Base-by-base conservation (phyloP, 768 basidiomycete genomes). In the Pilatotrama ljubarskyi region DNA sequence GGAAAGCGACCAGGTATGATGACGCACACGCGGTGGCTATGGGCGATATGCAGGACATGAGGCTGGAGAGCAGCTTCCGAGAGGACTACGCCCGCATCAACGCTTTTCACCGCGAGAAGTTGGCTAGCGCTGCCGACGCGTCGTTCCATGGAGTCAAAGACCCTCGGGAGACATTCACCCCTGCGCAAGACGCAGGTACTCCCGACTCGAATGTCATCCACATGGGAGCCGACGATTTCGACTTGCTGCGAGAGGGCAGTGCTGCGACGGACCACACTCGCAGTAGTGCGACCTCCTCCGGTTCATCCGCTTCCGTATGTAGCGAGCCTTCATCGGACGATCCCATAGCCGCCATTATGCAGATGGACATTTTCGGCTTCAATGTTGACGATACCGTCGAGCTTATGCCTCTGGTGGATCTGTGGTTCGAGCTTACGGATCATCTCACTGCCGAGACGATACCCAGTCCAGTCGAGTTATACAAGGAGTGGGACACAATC, bases 351-450 rank as follows among this genome's bases (percentile, higher is more conserved):
- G 43, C 32, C 1, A 4, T 52, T 0, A 3, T 59, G 22, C 11
- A 18, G 3, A 14, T 53, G 17, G 58, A 52, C 42, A 15, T 52
- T 0, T 59, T 59, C 43, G 35, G 35, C 1, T 32, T 51, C 9
- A 36, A 20, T 3, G n/a, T 15, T 3, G 51, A 52, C 36, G 36
- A 51, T 10, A 22, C 50, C 1, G 42, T 25, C 3, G 41, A 47
- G 25, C 8, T 47, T 18, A 1, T 52, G 17, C 58, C 51, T 0
- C 35, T 59, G 25, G 44, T 59, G 4, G 44, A 59, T 18, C 11
- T 59, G 24, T 59, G 58, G 58, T 53, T 52, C 35, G 58, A 59
- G 8, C 35, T 59, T 37, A 40, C 35, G 0, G 58, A 59, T 0
- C 58, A 59, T 20, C 43, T 59, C 51, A 26, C 58, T 3, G 42